Base-by-base conservation (phyloP, 495 filamentous ascomycete species). In the Rostrohypoxylon terebratum region DNA sequence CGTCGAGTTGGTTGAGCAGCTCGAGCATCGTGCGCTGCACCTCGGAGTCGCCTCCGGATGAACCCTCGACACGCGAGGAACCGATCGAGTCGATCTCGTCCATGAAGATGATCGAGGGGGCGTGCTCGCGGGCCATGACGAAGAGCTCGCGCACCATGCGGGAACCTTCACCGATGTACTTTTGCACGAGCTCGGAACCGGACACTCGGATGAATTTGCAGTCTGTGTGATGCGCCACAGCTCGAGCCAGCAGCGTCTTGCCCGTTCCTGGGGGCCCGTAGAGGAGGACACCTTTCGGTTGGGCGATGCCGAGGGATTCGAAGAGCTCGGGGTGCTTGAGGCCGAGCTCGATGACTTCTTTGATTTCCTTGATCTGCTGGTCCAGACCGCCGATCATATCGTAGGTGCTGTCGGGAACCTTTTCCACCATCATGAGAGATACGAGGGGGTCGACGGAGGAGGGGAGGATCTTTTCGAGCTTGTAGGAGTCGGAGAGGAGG, bases 371-470 rank as follows among this genome's bases (percentile, higher is more conserved):
- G 84, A 99, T 98, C 77, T 99, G 96, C 78, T 99, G 96, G 75
- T 98, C 96, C 51, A 99, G 86, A 68, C 96, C 96, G 80, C 96
- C 96, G 76, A 99, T 99, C 96, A 99, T 99, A 83, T 99, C 96
- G 85, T 99, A 99, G 78, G 96, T 99, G 84, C 94, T 97, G 84
- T 99, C 96, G 28, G 96, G 96, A 25, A 99, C 96, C 83, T 99
- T 99, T 81, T 99, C 96, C 48, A 99, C 96, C 96, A 99, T 98
- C 96, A 99, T 99, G 76, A 99, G 93, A n/a, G 96, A 98, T 38
- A 99, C 96, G 55, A 99, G 91, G 33, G 96, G 96, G 78, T 99
- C 96, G 77, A 99, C 95, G 61, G 95, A 96, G 65, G 94, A 97
- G 20, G 96, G 96, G 10, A 99, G 90, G 86, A 98, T 97, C 84